These are phyloP conservation scores for Neonectria magnoliae DNA, from an alignment of 2,329 filamentous ascomycete species.

Conservation along the genomic window DNA sequence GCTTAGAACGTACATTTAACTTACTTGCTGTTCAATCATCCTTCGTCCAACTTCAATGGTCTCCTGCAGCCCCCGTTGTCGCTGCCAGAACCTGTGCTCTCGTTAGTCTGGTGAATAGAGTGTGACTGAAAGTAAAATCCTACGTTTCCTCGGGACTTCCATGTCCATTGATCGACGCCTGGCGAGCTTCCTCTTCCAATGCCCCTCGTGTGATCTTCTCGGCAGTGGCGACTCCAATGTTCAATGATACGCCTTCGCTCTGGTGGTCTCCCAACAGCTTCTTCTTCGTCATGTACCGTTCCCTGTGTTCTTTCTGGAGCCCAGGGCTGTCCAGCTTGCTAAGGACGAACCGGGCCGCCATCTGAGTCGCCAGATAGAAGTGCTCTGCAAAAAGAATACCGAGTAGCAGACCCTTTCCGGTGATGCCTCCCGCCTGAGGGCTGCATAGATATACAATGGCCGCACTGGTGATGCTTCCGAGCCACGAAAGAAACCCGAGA, in stretches of 20 bases:
- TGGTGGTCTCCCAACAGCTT: constrained; percentile 79
- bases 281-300: constrained; percentile 84
- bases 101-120: constrained; percentile 32
- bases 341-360: constrained; percentile 77
- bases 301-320: constrained; percentile 83
- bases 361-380: constrained; percentile 82
- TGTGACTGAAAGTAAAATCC: constrained; percentile 34
- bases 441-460: constrained; percentile 92
- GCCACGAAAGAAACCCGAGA: constrained; percentile 90
- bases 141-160: constrained; percentile 63
- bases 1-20: constrained; percentile 3
- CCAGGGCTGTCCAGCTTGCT: constrained; percentile 86
- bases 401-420: constrained; percentile 82
- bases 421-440: constrained; percentile 74
- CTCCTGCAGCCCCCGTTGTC: constrained; percentile 67
- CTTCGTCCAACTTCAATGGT: constrained; percentile 65
- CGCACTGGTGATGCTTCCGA: constrained; percentile 87
- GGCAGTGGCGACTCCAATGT: constrained; percentile 59
- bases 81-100: constrained; percentile 65
- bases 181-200: constrained; percentile 71
- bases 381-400: constrained; percentile 90
- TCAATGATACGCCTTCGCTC: constrained; percentile 64
- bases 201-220: constrained; percentile 72
- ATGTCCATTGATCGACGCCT: constrained; percentile 59
- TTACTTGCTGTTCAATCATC: constrained; percentile 61